Evolutionary conservation across 1,139 yeast species (phyloP), one percentile per base, ranked within the genome.

Genomic region (Nakaseomyces glabratus): DNA sequence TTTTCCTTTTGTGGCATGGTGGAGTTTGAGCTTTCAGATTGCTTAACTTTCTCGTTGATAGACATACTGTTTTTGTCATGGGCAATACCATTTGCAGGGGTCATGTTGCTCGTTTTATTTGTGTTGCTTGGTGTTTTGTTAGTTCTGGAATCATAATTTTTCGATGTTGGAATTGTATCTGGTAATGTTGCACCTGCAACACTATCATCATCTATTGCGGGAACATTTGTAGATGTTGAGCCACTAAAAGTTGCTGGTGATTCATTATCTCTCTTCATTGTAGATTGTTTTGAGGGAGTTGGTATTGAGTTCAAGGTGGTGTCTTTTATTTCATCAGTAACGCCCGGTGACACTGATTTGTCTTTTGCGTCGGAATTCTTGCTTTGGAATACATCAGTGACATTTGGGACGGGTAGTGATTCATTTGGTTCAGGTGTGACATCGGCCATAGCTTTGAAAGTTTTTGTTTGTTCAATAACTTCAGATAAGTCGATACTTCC

Each of bases 131-230:
- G n/a, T n/a, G n/a, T 31, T 20, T 42, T 37, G 28, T 39, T 46
- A 23, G 43, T 36, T 40, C 60, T 51, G 20, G 43, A 34, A 35
- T 52, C 45, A 32, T 47, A 53, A 28, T 56, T 54, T 33, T 52
- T 48, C 4, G 62, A 57, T 3, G 60, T 55, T 32, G 62, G 62
- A 18, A 57, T 55, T 8, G 49, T 41, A 12, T 43, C 41, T 4
- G 62, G 62, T n/a, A 58, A 33, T 7, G 61, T 57, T 1, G 62
- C 62, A 29, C 61, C 63, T 6, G 58, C 58, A 39, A 48, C 49
- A 19, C 45, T 39, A n/a, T 17, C 30, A 26, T 28, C 21, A 20
- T 33, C 20, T 28, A 20, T 6, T 24, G 14, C 28, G 7, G 11
- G 10, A 7, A 4, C 28, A 24, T 10, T 15, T 15, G 12, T 19